Evolutionary conservation across 2,329 filamentous ascomycete species (phyloP).

Genomic region (Aspergillus floridensis): DNA sequence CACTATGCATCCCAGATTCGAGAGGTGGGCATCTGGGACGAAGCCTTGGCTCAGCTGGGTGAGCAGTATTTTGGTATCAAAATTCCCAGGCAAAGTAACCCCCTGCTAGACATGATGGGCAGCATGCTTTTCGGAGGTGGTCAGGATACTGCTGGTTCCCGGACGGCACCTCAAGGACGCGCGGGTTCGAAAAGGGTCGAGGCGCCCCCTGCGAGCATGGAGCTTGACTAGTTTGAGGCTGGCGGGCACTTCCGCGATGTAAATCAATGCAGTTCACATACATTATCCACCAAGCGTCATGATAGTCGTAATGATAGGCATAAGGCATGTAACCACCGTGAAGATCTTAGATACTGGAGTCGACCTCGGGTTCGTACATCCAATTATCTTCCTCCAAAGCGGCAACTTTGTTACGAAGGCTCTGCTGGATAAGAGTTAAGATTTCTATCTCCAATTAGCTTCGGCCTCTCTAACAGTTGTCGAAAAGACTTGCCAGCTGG

Average conservation of each 20-base stretch:
- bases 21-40: slow-evolving; percentile 75
- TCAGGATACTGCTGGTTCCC: slow-evolving; percentile 41
- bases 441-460: slow-evolving; percentile 53
- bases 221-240: slow-evolving; percentile 40
- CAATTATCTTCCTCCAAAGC: slow-evolving; percentile 79
- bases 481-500: slow-evolving; percentile 58
- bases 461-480: not conserved
- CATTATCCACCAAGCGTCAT: not conserved
- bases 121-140: slow-evolving; percentile 81
- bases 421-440: slow-evolving; percentile 66
- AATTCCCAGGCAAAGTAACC: slow-evolving; percentile 85
- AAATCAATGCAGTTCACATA: slow-evolving; percentile 6
- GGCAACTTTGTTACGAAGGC: slow-evolving; percentile 68
- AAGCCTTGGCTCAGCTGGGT: slow-evolving; percentile 78
- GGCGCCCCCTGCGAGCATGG: slow-evolving; percentile 44
- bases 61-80: slow-evolving; percentile 97
- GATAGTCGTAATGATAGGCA: not conserved
- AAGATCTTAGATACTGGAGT: slow-evolving; percentile 30
- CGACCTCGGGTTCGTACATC: slow-evolving; percentile 78
- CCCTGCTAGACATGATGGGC: slow-evolving; percentile 97
- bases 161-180: slow-evolving; percentile 33
- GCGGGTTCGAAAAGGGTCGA: slow-evolving; percentile 47
- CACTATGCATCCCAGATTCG: slow-evolving; percentile 79
- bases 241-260: slow-evolving; percentile 4
- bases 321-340: slow-evolving; percentile 11